Evolutionary conservation across 2,329 filamentous ascomycete species (phyloP).

Genomic region (Akanthomyces uredinophilus): DNA sequence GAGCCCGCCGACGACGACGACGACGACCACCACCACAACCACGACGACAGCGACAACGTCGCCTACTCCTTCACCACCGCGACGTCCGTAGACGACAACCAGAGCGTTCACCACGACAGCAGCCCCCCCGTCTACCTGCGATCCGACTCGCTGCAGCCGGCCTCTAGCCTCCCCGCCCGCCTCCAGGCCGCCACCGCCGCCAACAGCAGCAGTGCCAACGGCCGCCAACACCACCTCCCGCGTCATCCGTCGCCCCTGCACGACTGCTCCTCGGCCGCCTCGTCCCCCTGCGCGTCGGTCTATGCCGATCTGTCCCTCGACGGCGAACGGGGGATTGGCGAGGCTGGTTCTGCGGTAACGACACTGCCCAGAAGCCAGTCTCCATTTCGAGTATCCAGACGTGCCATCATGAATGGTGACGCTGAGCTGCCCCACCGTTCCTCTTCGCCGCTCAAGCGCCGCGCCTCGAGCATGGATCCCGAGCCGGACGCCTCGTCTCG

Average conservation of each 20-base stretch:
- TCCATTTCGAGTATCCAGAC: conserved; percentile 46
- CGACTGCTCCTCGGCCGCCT: conserved; percentile 50
- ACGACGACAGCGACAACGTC: conserved; percentile 37
- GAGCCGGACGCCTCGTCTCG: conserved; percentile 36
- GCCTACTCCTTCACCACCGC: conserved; percentile 45
- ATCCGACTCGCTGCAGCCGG: conserved; percentile 37
- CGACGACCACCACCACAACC: conserved; percentile 33
- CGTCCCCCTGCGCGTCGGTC: conserved; percentile 50
- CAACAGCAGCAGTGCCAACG: background rate
- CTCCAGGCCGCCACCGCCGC: conserved; percentile 37
- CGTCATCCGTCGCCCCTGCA: conserved; percentile 30
- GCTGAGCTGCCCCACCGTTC: conserved; percentile 52
- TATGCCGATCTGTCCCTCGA: conserved; percentile 55
- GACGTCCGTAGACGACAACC: conserved; percentile 21
- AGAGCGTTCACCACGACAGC: conserved; percentile 20
- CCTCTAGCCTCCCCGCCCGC: conserved; percentile 47
- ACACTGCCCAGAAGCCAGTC: conserved; percentile 43
- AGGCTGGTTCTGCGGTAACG: conserved; percentile 35
- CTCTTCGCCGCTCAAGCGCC: conserved; percentile 60
- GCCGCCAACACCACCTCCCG: conserved; percentile 26
- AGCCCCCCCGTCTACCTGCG: conserved; percentile 38
- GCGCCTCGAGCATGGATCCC: conserved; percentile 57
- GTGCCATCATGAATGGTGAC: conserved; percentile 55
- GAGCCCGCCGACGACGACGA: conserved; percentile 43
- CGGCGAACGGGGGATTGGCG: conserved; percentile 48